Evolutionary conservation across 805 yeast genomes (phyloP), one percentile per base, ranked within the genome.

Genomic region (Wickerhamiella qilinensis): DNA sequence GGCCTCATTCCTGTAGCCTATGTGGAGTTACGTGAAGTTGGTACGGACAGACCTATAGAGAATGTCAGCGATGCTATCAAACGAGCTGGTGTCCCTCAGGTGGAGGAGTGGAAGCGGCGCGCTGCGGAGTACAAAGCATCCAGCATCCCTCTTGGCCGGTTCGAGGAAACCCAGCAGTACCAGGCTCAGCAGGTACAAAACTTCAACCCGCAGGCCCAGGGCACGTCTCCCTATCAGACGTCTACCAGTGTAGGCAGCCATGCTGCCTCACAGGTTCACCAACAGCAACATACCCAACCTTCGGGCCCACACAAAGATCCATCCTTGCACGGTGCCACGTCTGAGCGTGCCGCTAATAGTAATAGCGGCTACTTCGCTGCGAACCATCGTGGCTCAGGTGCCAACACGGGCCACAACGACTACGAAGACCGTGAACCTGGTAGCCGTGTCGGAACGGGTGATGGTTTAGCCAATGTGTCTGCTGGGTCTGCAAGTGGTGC

Each of bases 1-100:
- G 98, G 99, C 1, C 66, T 91, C 34, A 93, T 91, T 6, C 98
- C 99, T 0, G 86, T 83, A 4, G 72, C 82, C 16, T 91, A 81
- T 52, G 91, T 91, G 19, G 82, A 84, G 52, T 69, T 88, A 28
- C 73, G 88, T 30, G 94, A 91, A 56, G 68, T 85, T 42, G 64
- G 74, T 19, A 67, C 82, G 1, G 72, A 78, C 39, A 62, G 67
- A 49, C 65, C 78, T 39, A 64, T 79, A 36, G 68, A 73, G 47
- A 64, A 72, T 37, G 67, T 74, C 29, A 50, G 57, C 47, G 73
- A 66, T 30, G 78, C 76, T 33, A 77, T 91, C 31, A 62, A 65
- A 37, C 60, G 63, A 22, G 84, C 81, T 33, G 71, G 73, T 38
- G 69, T 91, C 45, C 98, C 99, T 14, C 75, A 86, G 1, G 94